phyloP scores from a whole-genome alignment of 257 asterid genomes.

The Solanum corneliomulleri region DNA sequence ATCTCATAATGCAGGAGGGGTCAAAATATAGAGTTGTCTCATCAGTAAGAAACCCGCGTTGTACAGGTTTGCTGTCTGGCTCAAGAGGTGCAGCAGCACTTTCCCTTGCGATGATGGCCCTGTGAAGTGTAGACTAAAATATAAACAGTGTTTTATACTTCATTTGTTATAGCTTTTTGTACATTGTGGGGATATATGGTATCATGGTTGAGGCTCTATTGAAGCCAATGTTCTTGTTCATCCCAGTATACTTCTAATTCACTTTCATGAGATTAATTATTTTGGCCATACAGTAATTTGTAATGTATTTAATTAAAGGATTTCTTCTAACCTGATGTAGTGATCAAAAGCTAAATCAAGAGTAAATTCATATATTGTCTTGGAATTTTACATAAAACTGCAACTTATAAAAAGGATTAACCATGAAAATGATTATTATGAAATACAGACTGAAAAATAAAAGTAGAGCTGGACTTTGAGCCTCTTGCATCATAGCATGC shows the following conservation, averaged over 20 bases:
- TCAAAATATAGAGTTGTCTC: background rate
- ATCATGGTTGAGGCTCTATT: background rate
- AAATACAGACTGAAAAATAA: background rate
- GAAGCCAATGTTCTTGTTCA: background rate
- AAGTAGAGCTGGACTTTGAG: background rate
- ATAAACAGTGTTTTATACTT: background rate
- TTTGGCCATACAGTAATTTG: background rate
- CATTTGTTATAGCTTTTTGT: background rate
- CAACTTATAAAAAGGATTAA: background rate
- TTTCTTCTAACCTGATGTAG: background rate
- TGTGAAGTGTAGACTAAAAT: background rate
- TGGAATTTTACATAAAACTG: background rate
- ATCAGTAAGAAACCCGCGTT: background rate
- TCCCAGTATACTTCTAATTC: background rate
- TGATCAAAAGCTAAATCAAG: background rate
- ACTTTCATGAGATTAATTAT: background rate
- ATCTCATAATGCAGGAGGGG: background rate
- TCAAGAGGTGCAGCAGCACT: background rate
- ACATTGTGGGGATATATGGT: background rate
- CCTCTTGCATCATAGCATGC: constrained; percentile 40
- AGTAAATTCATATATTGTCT: background rate
- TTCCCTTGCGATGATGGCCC: background rate
- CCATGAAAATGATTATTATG: background rate
- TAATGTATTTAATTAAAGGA: background rate
- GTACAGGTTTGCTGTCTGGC: background rate